Conservation (phyloP, 2,329 filamentous ascomycete species). For the Microcyclosporella mali region DNA sequence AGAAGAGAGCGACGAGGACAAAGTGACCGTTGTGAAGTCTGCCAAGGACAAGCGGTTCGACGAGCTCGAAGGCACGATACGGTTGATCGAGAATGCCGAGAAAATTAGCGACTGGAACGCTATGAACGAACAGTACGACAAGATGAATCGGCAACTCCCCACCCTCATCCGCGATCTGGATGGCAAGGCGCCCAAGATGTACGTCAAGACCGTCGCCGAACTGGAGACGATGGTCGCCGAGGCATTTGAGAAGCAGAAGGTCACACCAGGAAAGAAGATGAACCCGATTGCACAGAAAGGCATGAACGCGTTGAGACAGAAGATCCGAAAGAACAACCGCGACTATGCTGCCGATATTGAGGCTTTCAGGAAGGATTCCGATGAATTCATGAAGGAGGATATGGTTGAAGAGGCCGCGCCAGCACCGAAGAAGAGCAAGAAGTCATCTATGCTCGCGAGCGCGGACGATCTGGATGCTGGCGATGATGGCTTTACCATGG, state of each 20-base stretch:
- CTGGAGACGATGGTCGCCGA: conserved; percentile 93
- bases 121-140: conserved; percentile 55
- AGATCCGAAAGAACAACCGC: conserved; percentile 98
- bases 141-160: conserved; percentile 53
- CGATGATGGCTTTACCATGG: conserved; percentile 81
- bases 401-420: conserved; percentile 61
- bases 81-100: conserved; percentile 88
- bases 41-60: conserved; percentile 96
- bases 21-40: conserved; percentile 83
- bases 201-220: conserved; percentile 88
- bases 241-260: conserved; percentile 90
- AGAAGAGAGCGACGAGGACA: conserved; percentile 78
- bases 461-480: conserved; percentile 52
- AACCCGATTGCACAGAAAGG: conserved; percentile 91
- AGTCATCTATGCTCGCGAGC: conserved; percentile 46
- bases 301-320: conserved; percentile 94
- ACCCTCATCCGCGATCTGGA: conserved; percentile 50
- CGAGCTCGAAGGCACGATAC: conserved; percentile 84
- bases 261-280: conserved; percentile 88
- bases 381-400: conserved; percentile 79
- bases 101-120: conserved; percentile 98
- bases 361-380: conserved; percentile 76
- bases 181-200: conserved; percentile 78
- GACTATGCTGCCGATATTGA: conserved; percentile 86
- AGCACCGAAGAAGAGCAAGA: conserved; percentile 46